A percentile compares a stretch with the other conserved stretches of the same genome.
Evolutionary conservation across 768 basidiomycete species (phyloP).

Genomic region (Podaxis sp.): DNA sequence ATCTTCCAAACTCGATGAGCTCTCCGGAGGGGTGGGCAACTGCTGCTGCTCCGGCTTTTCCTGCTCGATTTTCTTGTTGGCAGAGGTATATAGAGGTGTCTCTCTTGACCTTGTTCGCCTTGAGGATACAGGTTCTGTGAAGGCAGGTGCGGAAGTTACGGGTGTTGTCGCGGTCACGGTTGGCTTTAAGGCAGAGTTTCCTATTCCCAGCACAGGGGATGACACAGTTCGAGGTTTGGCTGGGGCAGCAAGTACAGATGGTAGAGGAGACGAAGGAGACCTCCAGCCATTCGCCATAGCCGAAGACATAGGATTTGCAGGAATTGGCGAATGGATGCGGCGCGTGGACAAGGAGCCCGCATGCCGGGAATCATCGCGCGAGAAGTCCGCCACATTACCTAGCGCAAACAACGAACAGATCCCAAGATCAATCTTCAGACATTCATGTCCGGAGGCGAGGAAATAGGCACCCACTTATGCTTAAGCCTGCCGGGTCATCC

Average conservation of each 20-base stretch:
- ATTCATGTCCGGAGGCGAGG: neutral
- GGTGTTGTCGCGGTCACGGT: neutral
- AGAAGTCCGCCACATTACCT: neutral
- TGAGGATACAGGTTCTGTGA: neutral
- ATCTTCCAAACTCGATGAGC: neutral
- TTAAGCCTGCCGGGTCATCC: neutral
- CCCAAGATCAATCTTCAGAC: neutral
- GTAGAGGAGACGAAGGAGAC: neutral
- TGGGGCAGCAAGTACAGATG: neutral
- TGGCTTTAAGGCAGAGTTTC: neutral
- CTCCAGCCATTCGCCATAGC: neutral
- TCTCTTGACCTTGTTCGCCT: neutral
- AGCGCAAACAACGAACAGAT: neutral
- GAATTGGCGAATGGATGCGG: neutral
- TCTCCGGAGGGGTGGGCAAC: neutral
- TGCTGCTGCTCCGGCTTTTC: neutral
- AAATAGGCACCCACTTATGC: neutral
- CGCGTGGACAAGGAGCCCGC: neutral
- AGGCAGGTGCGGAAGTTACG: neutral
- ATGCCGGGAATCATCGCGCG: neutral
- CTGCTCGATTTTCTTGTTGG: neutral
- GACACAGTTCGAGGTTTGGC: neutral
- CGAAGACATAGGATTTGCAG: neutral
- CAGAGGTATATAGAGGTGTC: neutral
- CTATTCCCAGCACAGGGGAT: neutral